phyloP scores from a whole-genome alignment of 352 stramenopile genomes.

The Phytophthora kernoviae region DNA sequence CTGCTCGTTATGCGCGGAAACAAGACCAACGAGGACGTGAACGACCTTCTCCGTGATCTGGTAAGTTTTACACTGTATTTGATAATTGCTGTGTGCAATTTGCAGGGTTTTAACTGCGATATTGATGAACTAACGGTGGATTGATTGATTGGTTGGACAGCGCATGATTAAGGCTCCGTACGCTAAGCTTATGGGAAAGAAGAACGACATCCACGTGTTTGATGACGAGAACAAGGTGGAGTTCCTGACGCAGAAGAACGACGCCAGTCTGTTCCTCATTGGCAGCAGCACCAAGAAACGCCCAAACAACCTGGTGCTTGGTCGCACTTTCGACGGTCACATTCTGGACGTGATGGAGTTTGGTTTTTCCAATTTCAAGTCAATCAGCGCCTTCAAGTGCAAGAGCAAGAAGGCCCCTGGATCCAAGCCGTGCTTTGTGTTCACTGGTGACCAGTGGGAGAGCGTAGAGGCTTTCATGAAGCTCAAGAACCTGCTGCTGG shows the following conservation, averaged over 20 bases:
- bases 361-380: slow-evolving; percentile 95
- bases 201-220: slow-evolving; percentile 95
- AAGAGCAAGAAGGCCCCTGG: slow-evolving; percentile 93
- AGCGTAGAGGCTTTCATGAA: slow-evolving; percentile 90
- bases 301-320: slow-evolving; percentile 98
- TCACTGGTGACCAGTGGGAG: slow-evolving; percentile 95
- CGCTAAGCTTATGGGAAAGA: slow-evolving; percentile 91
- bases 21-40: slow-evolving; percentile 88
- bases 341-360: slow-evolving; percentile 99
- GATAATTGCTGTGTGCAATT: not conserved
- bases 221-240: slow-evolving; percentile 93
- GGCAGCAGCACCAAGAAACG: slow-evolving; percentile 99
- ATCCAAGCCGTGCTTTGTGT: slow-evolving; percentile 96
- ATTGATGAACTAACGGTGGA: not conserved
- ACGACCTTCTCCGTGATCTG: slow-evolving; percentile 83
- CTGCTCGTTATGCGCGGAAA: slow-evolving; percentile 89
- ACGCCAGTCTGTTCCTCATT: slow-evolving; percentile 96
- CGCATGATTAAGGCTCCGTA: slow-evolving; percentile 89
- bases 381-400: slow-evolving; percentile 93
- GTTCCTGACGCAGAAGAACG: slow-evolving; percentile 97
- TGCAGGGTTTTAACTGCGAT: not conserved
- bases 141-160: slow-evolving; percentile 24
- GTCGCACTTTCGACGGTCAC: slow-evolving; percentile 97
- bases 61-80: slow-evolving; percentile 25
- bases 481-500: slow-evolving; percentile 95